Evolutionary conservation across 805 yeast genomes (phyloP).

Genomic region (Candida loeiensis): DNA sequence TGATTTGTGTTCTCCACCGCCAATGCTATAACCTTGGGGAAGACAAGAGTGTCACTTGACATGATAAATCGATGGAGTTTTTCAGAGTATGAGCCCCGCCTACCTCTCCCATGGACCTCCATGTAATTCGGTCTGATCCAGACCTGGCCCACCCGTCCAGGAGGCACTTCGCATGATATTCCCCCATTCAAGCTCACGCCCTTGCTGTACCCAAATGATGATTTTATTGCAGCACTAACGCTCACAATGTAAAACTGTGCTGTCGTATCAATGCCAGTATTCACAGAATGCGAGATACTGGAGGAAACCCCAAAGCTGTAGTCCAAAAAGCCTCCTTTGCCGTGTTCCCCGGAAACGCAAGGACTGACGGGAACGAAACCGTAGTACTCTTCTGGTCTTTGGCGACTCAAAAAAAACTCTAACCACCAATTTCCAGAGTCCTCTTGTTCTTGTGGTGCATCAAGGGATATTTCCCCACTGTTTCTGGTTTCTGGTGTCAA

Average conservation of each 20-base stretch:
- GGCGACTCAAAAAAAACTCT: background rate
- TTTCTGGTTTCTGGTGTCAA: background rate
- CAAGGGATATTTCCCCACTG: background rate
- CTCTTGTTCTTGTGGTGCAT: background rate
- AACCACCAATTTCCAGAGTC: background rate
- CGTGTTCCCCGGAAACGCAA: background rate
- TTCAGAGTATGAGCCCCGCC: conserved; percentile 9
- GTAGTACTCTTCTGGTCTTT: background rate
- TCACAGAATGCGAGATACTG: background rate
- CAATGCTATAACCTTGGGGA: conserved; percentile 12
- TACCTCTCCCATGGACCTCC: conserved; percentile 11
- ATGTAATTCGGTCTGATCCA: conserved; percentile 17
- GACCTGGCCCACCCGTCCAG: conserved; percentile 20
- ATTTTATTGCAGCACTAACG: background rate
- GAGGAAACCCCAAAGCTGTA: background rate
- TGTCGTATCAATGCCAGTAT: background rate
- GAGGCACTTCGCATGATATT: background rate
- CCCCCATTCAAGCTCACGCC: background rate
- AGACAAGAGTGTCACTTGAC: conserved; percentile 10
- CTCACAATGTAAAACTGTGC: background rate
- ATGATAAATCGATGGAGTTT: conserved; percentile 9
- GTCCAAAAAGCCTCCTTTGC: background rate
- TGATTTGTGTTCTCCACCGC: conserved; percentile 12
- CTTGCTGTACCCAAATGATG: background rate
- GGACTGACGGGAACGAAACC: background rate